Evolutionary conservation across 202 grass and related monocot genomes (phyloP).

Genomic region (Schoenoplectus tabernaemontani): DNA sequence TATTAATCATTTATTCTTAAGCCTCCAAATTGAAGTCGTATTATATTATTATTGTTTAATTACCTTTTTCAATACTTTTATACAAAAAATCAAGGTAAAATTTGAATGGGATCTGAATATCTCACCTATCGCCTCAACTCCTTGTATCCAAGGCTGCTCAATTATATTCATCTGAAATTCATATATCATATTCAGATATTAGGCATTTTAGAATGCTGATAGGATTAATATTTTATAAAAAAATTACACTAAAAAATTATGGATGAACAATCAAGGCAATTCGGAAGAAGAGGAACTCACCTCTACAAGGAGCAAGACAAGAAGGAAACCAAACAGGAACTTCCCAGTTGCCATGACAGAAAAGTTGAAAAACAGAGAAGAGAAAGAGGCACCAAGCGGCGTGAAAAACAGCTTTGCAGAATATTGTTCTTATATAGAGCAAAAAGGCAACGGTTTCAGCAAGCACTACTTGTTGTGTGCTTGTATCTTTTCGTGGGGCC

Average conservation of each 20-base stretch:
- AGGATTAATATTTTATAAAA: background rate
- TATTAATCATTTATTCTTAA: no score
- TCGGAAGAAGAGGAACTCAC: background rate
- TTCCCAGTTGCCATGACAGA: conserved; percentile 11
- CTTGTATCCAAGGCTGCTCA: conserved; percentile 7
- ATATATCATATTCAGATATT: background rate
- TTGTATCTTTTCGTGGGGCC: background rate
- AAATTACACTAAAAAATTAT: background rate
- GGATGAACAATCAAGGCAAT: background rate
- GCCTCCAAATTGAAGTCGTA: no score
- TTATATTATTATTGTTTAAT: background rate
- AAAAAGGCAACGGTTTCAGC: background rate
- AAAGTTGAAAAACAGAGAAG: background rate
- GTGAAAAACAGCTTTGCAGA: background rate
- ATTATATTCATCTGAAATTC: conserved; percentile 18
- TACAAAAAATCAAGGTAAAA: background rate
- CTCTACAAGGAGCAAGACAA: conserved; percentile 9
- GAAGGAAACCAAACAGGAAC: background rate
- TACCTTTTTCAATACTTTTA: no score
- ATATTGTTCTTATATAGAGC: background rate
- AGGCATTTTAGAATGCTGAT: background rate
- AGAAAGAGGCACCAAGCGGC: background rate
- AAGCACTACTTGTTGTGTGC: background rate
- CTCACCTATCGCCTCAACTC: conserved; percentile 19
- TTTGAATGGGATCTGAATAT: background rate